Evolutionary conservation across 305 asterid genomes (phyloP).

Genomic region (Stenogyne calaminthoides): DNA sequence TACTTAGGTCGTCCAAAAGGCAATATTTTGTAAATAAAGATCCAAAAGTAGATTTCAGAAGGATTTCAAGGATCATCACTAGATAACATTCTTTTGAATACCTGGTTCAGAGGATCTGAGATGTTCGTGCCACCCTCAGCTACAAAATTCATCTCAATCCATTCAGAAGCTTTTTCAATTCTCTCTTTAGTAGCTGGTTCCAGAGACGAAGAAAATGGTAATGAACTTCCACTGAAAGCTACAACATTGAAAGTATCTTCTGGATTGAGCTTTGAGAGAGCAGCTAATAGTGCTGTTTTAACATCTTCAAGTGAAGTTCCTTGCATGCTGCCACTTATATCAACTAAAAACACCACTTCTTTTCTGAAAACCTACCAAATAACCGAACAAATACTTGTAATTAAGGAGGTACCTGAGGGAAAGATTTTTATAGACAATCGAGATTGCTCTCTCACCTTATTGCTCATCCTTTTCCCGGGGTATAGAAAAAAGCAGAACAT

Average conservation of each 20-base stretch:
- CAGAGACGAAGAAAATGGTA: slow-evolving; percentile 57
- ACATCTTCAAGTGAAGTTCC: slow-evolving; percentile 67
- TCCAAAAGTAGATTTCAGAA: not conserved
- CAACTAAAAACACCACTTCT: slow-evolving; percentile 73
- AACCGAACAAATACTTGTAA: not conserved
- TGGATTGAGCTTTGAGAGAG: slow-evolving; percentile 59
- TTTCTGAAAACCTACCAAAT: slow-evolving; percentile 63
- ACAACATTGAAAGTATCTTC: slow-evolving; percentile 67
- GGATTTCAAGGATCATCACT: slow-evolving; percentile 15
- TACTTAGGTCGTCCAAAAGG: not conserved
- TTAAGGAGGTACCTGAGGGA: not conserved
- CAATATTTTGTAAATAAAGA: not conserved
- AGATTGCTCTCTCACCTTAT: slow-evolving; percentile 50
- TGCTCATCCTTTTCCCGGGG: slow-evolving; percentile 51
- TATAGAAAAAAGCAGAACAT: slow-evolving; percentile 77
- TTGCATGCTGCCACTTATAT: slow-evolving; percentile 78
- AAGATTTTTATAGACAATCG: not conserved
- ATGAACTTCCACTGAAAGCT: slow-evolving; percentile 53
- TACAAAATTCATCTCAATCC: slow-evolving; percentile 57
- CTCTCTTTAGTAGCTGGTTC: slow-evolving; percentile 52
- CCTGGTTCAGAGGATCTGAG: slow-evolving; percentile 68
- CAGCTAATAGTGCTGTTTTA: slow-evolving; percentile 53
- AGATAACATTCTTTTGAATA: slow-evolving; percentile 25
- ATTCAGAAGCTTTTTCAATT: slow-evolving; percentile 50
- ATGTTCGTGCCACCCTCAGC: slow-evolving; percentile 73